Conservation (phyloP, 192 early-diverging fungal species). For the Coemansia sp. region DNA sequence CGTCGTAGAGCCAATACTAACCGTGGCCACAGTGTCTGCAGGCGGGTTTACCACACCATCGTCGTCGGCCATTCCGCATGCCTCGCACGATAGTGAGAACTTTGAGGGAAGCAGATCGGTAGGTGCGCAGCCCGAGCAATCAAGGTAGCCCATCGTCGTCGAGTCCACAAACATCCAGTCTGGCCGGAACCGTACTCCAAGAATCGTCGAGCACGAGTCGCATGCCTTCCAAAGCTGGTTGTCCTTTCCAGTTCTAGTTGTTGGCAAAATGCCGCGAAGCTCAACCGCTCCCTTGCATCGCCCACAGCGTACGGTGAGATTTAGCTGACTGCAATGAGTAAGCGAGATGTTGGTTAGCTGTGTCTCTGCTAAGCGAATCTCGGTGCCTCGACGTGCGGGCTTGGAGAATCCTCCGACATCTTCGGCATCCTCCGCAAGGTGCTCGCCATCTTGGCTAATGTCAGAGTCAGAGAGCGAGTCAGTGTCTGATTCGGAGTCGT, state of each 20-base stretch:
- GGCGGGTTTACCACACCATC: not conserved
- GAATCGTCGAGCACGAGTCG: slow-evolving; percentile 56
- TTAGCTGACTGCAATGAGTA: slow-evolving; percentile 66
- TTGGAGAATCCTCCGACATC: slow-evolving; percentile 32
- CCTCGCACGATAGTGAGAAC: slow-evolving; percentile 71
- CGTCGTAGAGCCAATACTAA: slow-evolving; percentile 27
- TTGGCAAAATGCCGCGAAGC: slow-evolving; percentile 58
- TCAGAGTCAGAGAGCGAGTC: not conserved
- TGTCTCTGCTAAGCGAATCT: slow-evolving; percentile 68
- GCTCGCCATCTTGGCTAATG: slow-evolving; percentile 18
- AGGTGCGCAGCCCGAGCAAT: slow-evolving; percentile 68
- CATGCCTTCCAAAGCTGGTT: slow-evolving; percentile 59
- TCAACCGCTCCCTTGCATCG: slow-evolving; percentile 75
- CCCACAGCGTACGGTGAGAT: slow-evolving; percentile 68
- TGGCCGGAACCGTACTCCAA: slow-evolving; percentile 64
- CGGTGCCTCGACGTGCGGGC: slow-evolving; percentile 68
- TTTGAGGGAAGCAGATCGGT: slow-evolving; percentile 75
- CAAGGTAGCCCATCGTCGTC: slow-evolving; percentile 69
- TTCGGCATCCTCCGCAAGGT: not conserved
- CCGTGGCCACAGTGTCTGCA: slow-evolving; percentile 16
- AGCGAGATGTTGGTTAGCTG: slow-evolving; percentile 69
- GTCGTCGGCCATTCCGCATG: slow-evolving; percentile 55
- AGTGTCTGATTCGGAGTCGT: slow-evolving; percentile 7
- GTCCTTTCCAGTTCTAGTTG: slow-evolving; percentile 30
- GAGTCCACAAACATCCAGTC: slow-evolving; percentile 63